These are phyloP conservation scores for Paramecium octaurelia DNA, from an alignment of 73 alveolate species.

Conservation along the genomic window DNA sequence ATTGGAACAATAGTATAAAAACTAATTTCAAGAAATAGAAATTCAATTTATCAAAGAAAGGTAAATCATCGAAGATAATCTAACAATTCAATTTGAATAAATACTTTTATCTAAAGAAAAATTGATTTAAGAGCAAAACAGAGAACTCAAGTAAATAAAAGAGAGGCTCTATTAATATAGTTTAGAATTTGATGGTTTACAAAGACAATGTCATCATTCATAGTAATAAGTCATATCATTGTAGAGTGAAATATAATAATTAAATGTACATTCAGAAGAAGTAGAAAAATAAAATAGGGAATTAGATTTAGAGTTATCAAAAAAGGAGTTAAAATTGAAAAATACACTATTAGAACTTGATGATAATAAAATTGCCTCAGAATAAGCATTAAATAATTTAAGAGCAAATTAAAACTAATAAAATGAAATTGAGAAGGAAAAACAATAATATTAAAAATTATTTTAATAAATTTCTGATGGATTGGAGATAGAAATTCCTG, in stretches of 20 bases:
- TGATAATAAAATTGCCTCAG: not conserved
- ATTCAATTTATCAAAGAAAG: not conserved
- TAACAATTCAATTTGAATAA: not conserved
- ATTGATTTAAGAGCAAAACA: not conserved
- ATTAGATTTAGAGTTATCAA: not conserved
- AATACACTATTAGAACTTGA: not conserved
- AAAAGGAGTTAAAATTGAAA: not conserved
- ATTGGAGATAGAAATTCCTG: not conserved
- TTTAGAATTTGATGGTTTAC: not conserved
- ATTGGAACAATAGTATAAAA: not conserved
- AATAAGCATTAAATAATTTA: not conserved
- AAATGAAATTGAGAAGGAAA: not conserved
- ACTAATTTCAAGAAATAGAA: not conserved
- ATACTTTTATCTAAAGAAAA: not conserved
- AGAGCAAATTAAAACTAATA: not conserved
- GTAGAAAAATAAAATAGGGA: not conserved
- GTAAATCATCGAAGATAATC: not conserved
- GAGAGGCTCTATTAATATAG: not conserved
- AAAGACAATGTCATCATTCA: not conserved
- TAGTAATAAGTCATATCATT: not conserved
- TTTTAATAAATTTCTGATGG: not conserved
- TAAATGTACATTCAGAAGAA: not conserved
- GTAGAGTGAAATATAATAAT: not conserved
- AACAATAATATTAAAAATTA: not conserved
- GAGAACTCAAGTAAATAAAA: not conserved